These are phyloP conservation scores for Amylocystis lapponica DNA, from an alignment of 768 basidiomycete species.

Conservation along the genomic window DNA sequence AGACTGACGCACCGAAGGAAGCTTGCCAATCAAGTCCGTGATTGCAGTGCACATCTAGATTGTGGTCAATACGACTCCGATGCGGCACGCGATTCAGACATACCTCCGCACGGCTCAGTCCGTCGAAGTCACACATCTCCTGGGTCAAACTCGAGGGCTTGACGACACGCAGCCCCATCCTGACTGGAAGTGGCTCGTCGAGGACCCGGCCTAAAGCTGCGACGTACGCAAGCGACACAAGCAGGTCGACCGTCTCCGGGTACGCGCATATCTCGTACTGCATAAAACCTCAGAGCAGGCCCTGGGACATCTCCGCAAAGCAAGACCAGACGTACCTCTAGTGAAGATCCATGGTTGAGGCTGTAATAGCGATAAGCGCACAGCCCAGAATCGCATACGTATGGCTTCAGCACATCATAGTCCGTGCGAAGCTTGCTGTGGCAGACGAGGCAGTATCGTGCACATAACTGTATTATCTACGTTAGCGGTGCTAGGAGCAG, in stretches of 20 bases:
- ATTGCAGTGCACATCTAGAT: slow-evolving; percentile 44
- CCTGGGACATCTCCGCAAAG: background rate
- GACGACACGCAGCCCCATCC: slow-evolving; percentile 55
- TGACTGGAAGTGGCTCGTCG: slow-evolving; percentile 54
- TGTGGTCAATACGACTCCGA: slow-evolving; percentile 1
- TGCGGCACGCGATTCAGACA: slow-evolving; percentile 4
- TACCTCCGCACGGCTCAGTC: slow-evolving; percentile 33
- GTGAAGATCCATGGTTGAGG: slow-evolving; percentile 57
- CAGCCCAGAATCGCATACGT: slow-evolving; percentile 60
- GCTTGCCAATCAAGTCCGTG: slow-evolving; percentile 34
- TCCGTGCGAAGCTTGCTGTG: slow-evolving; percentile 49
- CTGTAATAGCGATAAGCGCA: slow-evolving; percentile 69
- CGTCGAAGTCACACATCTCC: slow-evolving; percentile 49
- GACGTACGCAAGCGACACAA: slow-evolving; percentile 56
- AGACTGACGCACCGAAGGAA: slow-evolving; percentile 41
- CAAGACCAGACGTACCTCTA: slow-evolving; percentile 43
- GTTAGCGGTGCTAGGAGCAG: background rate
- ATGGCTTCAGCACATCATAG: slow-evolving; percentile 63
- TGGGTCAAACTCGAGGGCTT: slow-evolving; percentile 16
- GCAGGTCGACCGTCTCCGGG: slow-evolving; percentile 57
- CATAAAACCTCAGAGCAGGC: background rate
- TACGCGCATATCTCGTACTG: slow-evolving; percentile 71
- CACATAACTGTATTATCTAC: slow-evolving; percentile 45
- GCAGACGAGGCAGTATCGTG: slow-evolving; percentile 70
- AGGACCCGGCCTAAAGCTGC: slow-evolving; percentile 49